Percentiles rank a stretch among this genome's conserved stretches.
phyloP scores from a whole-genome alignment of 176 grass and related monocot species.

The Eragrostis curvula region DNA sequence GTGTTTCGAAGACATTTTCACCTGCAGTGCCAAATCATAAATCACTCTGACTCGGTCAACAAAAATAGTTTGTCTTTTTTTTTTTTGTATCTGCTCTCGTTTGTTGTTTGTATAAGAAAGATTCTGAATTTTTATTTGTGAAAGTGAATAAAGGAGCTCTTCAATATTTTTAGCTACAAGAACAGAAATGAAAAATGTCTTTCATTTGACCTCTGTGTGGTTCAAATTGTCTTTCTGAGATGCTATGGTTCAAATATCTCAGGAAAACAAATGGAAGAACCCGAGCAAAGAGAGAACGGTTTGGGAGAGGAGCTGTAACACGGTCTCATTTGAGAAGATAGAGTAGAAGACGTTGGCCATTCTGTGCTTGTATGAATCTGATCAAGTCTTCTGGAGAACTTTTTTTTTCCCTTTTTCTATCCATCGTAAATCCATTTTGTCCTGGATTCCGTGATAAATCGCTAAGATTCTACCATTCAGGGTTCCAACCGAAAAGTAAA shows the following conservation, averaged over 20 bases:
- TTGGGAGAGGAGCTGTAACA: neutral
- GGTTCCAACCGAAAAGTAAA: neutral
- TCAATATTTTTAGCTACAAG: neutral
- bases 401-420: neutral
- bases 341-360: neutral
- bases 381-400: neutral
- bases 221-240: no score
- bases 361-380: neutral
- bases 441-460: neutral
- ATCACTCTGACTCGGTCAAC: neutral
- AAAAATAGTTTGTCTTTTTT: conserved; percentile 5
- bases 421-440: neutral
- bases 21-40: neutral
- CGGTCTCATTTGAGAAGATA: neutral
- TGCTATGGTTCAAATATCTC: no score
- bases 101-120: neutral
- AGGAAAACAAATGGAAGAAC: neutral
- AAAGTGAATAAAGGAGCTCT: neutral
- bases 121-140: neutral
- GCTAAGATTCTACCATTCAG: neutral
- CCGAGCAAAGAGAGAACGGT: neutral
- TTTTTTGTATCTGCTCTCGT: neutral
- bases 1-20: conserved; percentile 5
- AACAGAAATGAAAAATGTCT: neutral
- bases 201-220: no score